phyloP scores from a whole-genome alignment of 1,139 yeast genomes.

The Arxiozyma telluris region DNA sequence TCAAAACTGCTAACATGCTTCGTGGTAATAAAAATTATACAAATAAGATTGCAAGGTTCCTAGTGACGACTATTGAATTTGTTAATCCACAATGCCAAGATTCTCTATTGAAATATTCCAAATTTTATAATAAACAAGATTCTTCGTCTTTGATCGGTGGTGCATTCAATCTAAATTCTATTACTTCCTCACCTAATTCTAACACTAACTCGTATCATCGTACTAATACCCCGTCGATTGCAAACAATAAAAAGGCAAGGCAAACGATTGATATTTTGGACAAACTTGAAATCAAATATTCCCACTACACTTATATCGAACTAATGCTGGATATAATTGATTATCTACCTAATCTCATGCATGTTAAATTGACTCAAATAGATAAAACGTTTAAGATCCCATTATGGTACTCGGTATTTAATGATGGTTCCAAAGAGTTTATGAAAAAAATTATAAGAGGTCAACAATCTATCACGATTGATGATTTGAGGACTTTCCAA shows the following conservation, averaged over 20 bases:
- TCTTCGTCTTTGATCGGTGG: slow-evolving; percentile 21
- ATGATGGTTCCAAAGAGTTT: slow-evolving; percentile 29
- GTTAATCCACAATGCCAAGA: slow-evolving; percentile 28
- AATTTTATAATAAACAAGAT: slow-evolving; percentile 15
- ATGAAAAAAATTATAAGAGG: slow-evolving; percentile 27
- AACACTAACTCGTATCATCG: neutral
- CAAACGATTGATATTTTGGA: slow-evolving; percentile 5
- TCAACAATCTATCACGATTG: slow-evolving; percentile 26
- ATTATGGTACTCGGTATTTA: slow-evolving; percentile 31
- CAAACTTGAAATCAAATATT: slow-evolving; percentile 20
- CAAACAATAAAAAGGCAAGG: neutral
- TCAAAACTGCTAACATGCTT: slow-evolving; percentile 16
- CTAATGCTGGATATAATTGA: slow-evolving; percentile 34
- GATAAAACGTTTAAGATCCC: slow-evolving; percentile 47
- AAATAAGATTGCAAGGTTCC: slow-evolving; percentile 14
- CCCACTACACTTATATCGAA: slow-evolving; percentile 31
- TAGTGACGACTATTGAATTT: slow-evolving; percentile 24
- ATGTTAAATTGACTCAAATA: slow-evolving; percentile 36
- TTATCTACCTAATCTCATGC: slow-evolving; percentile 30
- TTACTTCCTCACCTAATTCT: neutral
- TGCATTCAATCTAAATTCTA: slow-evolving; percentile 15
- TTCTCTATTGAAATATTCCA: slow-evolving; percentile 28
- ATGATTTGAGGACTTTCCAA: slow-evolving; percentile 26
- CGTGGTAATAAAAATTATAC: neutral
- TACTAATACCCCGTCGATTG: neutral